Base-by-base conservation (phyloP, 371 early-diverging fungal genomes). In the Batkoa obscura region DNA sequence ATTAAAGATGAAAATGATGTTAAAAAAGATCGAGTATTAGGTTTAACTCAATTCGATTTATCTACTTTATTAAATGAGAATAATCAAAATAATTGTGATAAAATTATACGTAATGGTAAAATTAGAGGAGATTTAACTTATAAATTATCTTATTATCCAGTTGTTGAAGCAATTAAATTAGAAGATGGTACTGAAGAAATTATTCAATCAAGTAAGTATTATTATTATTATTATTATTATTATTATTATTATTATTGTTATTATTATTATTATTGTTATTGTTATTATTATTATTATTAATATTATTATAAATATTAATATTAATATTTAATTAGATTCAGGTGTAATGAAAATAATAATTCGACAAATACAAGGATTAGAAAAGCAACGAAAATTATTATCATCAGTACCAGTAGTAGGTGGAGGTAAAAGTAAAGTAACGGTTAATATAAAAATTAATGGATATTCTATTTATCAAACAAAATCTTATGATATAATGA, bases 1-100 rank as follows among this genome's bases (percentile, higher is more conserved):
- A 67, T 86, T 41, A 76, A 81, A 65, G 88, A 90, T 65, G 79
- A 69, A 62, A 81, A 82, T 58, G 70, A 76, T 33, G 54, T 79
- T 1, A 61, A 63, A 34, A 78, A 73, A 53, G 84, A 87, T 64
- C 79, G 75, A 50, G 60, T 71, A 0, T 62, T 91, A 36, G 92
- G 92, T 2, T 66, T 60, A 0, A 72, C 75, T 1, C 53, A 58
- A 3, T 53, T 77, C 12, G 39, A 37, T 15, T 49, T 56, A 13
- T 30, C 12, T 8, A 32, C 52, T 4, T 52, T 62, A 32, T 12
- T 13, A 10, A 41, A 33, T 45, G 61, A 63, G 65, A 3, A 61
- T 60, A 45, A 65, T 69, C 60, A 63, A 63, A 13, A 70, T 72
- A 34, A 8, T 32, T 41, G 13, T n/a, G 13, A 8, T 31, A 41